Evolutionary conservation across 176 grass and related monocot genomes (phyloP).

Genomic region (Pontederia crassipes): DNA sequence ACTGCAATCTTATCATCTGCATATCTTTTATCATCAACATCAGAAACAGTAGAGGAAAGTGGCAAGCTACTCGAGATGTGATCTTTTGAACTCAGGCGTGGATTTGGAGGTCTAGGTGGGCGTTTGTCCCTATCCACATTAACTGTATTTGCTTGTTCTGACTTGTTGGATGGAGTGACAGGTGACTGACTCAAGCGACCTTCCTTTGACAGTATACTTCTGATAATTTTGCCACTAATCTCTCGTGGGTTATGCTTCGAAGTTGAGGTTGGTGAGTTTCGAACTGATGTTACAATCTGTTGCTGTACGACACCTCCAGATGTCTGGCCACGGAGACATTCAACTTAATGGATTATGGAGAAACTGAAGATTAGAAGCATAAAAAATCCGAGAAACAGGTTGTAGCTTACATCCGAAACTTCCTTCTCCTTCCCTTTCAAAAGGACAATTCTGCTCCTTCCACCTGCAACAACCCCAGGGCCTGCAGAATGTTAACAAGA

Average conservation of each 20-base stretch:
- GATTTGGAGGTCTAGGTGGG: conserved; percentile 38
- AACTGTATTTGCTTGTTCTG: conserved; percentile 35
- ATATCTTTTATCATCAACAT: conserved; percentile 63
- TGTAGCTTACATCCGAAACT: conserved; percentile 48
- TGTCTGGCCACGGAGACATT: conserved; percentile 27
- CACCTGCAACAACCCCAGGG: conserved; percentile 39
- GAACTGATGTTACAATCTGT: conserved; percentile 25
- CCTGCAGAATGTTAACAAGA: conserved; percentile 35
- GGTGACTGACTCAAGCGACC: conserved; percentile 12
- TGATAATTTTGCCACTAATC: conserved; percentile 53
- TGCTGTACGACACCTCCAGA: conserved; percentile 37
- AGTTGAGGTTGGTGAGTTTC: conserved; percentile 31
- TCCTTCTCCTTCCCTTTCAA: conserved; percentile 72
- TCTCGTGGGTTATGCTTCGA: conserved; percentile 53
- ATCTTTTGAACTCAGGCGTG: conserved; percentile 36
- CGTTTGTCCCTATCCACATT: conserved; percentile 54
- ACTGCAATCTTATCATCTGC: conserved; percentile 38
- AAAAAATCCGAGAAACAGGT: background rate
- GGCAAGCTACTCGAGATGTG: conserved; percentile 13
- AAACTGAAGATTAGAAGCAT: conserved; percentile 14
- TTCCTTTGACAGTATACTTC: conserved; percentile 73
- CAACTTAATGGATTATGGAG: conserved; percentile 1
- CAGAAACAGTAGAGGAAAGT: conserved; percentile 16
- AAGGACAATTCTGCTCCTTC: conserved; percentile 71
- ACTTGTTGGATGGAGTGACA: conserved; percentile 24